These are phyloP conservation scores for Panaeolus cyanescens DNA, from an alignment of 768 basidiomycete genomes.

Conservation along the genomic window DNA sequence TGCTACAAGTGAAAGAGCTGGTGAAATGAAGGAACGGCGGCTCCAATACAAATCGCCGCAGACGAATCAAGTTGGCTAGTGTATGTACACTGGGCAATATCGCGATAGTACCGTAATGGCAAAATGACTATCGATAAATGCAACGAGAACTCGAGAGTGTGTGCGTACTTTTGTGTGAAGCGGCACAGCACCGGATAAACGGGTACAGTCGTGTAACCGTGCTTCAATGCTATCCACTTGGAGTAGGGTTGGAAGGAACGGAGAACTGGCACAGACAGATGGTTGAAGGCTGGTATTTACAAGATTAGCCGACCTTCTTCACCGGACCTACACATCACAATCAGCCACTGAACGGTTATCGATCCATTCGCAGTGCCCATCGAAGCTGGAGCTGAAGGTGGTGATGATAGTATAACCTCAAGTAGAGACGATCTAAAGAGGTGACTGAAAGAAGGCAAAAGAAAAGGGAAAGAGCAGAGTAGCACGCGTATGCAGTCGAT, in stretches of 20 bases:
- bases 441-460: background rate
- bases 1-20: background rate
- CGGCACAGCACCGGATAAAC: constrained; percentile 1
- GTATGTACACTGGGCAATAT: background rate
- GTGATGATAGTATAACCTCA: background rate
- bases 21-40: no score
- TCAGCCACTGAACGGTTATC: background rate
- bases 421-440: background rate
- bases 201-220: background rate
- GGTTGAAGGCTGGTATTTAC: background rate
- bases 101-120: background rate
- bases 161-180: background rate
- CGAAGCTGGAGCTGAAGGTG: background rate
- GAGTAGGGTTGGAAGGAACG: background rate
- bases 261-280: background rate
- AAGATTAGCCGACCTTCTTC: background rate
- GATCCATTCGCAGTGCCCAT: background rate
- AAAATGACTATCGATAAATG: background rate
- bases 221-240: background rate
- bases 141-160: background rate
- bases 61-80: background rate
- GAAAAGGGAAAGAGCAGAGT: background rate
- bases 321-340: constrained; percentile 3
- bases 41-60: background rate
- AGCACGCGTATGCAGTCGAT: background rate